Evolutionary conservation across 2,329 filamentous ascomycete genomes (phyloP), one percentile per base, ranked within the genome.

Genomic region (Colletotrichum sp.): DNA sequence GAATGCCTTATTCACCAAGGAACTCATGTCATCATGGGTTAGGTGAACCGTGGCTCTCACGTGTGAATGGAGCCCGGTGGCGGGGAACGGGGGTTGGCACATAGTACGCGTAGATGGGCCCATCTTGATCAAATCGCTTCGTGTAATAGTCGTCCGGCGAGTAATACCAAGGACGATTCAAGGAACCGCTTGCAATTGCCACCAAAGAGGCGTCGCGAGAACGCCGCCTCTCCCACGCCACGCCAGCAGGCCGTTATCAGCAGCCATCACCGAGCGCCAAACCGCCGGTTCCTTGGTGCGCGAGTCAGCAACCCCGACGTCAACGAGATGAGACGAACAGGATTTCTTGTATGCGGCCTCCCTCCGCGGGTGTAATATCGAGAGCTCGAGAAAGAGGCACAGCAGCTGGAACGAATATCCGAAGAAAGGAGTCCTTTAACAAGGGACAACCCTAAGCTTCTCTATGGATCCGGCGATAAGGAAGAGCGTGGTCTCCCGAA

Each of bases 291-390:
- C 59, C 34, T 34, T 30, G 57, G 30, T 36, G 48, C 73, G 71
- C 64, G 73, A 73, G 73, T 75, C 73, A 75, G 73, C 13, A 34
- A 8, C 39, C 21, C 70, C 43, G 63, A 71, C 39, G 43, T 34
- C 69, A 21, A 32, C 61, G 52, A 67, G 55, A 72, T 65, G 63
- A 68, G 69, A 68, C 64, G 70, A 73, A 75, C 70, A 65, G 70
- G 26, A 64, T 72, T 64, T 67, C 36, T 30, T 15, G 59, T 34
- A 48, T 39, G 32, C 28, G 18, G 60, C n/a, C n/a, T 34, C 18
- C 26, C 43, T 7, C 18, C 18, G 24, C 57, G 4, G 26, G 10
- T 48, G 16, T 3, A 34, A 70, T 39, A 68, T 48, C 21, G 52
- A 63, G 55, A 8, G 15, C 2, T 34, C 55, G 24, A 64, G 30